Conservation (phyloP, 306 rosid genomes). For the Citrullus amarus region DNA sequence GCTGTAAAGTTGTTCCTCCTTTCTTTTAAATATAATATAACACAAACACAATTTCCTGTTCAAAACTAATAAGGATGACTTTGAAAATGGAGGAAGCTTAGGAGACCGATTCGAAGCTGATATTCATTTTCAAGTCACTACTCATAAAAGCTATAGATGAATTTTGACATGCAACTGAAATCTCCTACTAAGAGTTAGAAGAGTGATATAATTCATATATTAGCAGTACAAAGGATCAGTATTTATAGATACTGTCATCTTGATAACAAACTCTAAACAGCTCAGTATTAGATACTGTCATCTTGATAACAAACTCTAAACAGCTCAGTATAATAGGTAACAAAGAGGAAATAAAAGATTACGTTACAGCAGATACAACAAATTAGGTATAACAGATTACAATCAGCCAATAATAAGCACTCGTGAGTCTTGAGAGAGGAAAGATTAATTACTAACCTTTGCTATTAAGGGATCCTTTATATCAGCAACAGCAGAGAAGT, state of each 20-base stretch:
- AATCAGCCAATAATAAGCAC: not conserved
- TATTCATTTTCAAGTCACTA: not conserved
- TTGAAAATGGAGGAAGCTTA: not conserved
- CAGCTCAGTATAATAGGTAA: too few species aligned
- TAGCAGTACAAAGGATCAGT: too few species aligned
- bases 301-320: too few species aligned
- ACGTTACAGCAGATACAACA: too few species aligned
- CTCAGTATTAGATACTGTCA: too few species aligned
- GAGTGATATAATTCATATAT: too few species aligned
- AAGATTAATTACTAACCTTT: slow-evolving; percentile 25
- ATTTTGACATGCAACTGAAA: not conserved
- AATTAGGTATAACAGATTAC: too few species aligned
- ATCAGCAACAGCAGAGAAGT: slow-evolving; percentile 54
- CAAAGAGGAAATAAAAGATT: too few species aligned
- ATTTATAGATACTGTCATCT: too few species aligned
- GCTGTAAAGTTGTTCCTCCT: not conserved
- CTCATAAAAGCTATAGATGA: not conserved
- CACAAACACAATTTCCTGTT: not conserved
- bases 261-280: too few species aligned
- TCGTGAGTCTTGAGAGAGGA: not conserved
- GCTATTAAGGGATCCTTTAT: slow-evolving; percentile 70
- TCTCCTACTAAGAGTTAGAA: too few species aligned
- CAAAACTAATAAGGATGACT: not conserved
- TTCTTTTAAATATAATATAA: not conserved
- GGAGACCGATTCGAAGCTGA: not conserved